Evolutionary conservation across 371 early-diverging fungal species (phyloP).

Genomic region (Circinella minor): DNA sequence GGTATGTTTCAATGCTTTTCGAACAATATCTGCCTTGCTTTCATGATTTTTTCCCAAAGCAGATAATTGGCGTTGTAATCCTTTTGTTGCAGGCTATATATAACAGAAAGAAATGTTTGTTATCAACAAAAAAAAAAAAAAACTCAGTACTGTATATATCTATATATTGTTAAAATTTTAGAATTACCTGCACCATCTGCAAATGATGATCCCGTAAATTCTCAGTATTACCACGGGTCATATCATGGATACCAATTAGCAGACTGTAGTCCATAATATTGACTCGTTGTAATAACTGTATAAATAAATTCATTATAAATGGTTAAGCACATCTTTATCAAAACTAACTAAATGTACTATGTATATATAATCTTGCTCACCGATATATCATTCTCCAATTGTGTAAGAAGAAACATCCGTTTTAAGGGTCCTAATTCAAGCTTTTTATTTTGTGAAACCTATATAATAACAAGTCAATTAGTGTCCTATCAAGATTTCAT

Average conservation of each 20-base stretch:
- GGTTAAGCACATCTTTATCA: neutral
- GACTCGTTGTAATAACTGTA: conserved; percentile 68
- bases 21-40: conserved; percentile 68
- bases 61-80: conserved; percentile 44
- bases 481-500: no score
- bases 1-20: conserved; percentile 71
- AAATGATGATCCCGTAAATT: conserved; percentile 87
- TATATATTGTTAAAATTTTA: no score
- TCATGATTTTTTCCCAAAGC: conserved; percentile 51
- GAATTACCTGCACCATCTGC: conserved; percentile 70
- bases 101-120: neutral
- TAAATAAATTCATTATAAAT: no score
- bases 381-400: conserved; percentile 84
- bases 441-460: conserved; percentile 57
- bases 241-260: conserved; percentile 89
- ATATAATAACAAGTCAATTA: neutral
- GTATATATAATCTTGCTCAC: conserved; percentile 18
- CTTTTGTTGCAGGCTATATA: conserved; percentile 50
- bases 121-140: conserved; percentile 71
- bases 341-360: neutral
- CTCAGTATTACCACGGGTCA: conserved; percentile 81
- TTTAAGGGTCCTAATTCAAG: conserved; percentile 88
- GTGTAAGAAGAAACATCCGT: conserved; percentile 73
- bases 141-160: conserved; percentile 24
- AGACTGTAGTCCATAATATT: conserved; percentile 98